phyloP scores from a whole-genome alignment of 805 yeast species.

The Kazachstania psychrophila region DNA sequence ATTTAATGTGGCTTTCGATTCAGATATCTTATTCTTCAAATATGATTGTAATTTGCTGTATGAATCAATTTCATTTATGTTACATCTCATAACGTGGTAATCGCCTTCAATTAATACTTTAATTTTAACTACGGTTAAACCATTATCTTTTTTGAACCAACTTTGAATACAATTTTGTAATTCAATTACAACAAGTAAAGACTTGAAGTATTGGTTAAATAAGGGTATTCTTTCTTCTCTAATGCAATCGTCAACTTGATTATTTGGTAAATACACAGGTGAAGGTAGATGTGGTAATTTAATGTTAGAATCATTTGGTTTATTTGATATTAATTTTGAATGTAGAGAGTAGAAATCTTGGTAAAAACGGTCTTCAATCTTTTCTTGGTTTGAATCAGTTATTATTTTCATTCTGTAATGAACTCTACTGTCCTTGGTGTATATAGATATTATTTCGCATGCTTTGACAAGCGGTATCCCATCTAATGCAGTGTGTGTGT shows the following conservation, averaged over 20 bases:
- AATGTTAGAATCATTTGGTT: not conserved
- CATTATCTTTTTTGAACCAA: constrained; percentile 6
- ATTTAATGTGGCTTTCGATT: no score
- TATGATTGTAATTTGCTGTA: constrained; percentile 8
- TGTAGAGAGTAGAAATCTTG: constrained; percentile 20
- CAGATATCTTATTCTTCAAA: constrained; percentile 1
- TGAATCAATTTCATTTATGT: constrained; percentile 7
- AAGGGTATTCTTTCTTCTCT: constrained; percentile 7
- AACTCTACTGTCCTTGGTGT: constrained; percentile 10
- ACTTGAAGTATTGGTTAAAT: constrained; percentile 7
- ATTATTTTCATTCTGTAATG: constrained; percentile 13
- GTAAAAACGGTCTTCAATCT: constrained; percentile 10
- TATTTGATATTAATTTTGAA: constrained; percentile 6
- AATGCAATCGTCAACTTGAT: not conserved
- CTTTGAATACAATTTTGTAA: constrained; percentile 4
- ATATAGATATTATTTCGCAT: constrained; percentile 9
- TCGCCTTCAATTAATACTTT: constrained; percentile 16
- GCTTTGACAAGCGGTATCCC: not conserved
- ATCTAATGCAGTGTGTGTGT: not conserved
- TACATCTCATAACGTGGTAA: constrained; percentile 17
- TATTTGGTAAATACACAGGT: constrained; percentile 3
- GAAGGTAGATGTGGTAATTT: constrained; percentile 10
- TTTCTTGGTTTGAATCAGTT: constrained; percentile 7
- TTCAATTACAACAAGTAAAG: not conserved
- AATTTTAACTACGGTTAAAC: constrained; percentile 9